Base-by-base conservation (phyloP, 495 filamentous ascomycete genomes). In the Oleoguttula mirabilis region DNA sequence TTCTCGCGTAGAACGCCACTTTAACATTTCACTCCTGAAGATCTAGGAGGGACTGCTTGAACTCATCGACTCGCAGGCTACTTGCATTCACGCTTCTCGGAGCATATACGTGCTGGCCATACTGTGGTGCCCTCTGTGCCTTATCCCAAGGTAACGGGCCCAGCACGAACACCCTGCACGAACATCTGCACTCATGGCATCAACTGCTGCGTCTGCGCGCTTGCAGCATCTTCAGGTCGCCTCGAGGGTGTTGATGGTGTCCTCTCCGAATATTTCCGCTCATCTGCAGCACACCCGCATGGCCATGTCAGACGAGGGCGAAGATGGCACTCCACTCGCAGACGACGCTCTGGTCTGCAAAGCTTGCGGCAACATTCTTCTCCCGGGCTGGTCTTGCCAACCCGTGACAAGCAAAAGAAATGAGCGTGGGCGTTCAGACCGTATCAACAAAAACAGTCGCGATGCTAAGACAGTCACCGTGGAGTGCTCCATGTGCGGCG, bases 361-460 rank as follows among this genome's bases (percentile, higher is more conserved):
- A 17, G 65, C 67, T 14, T 77, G 73, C 57, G 73, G 73, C 37
- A 67, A 57, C 49, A 45, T 63, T 36, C 57, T 72, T 53, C 47
- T 66, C 16, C 52, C 59, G 12, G 65, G 67, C 48, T 62, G 47
- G 45, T 69, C 65, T 19, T 65, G 65, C 49, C 43, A 52, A 20
- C 1, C 37, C 4, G 8, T 11, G 10, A 10, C 7, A 14, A 11
- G 23, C 5, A 10, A 36, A 24, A 24, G 14, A 14, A 33, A 27
- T 12, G 33, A 16, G 17, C 41, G n/a, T 12, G 27, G 14, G 10
- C 32, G 27, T 19, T 32, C 25, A 14, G 19, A 36, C 21, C 25
- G 17, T 3, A 2, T 20, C 10, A 15, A 10, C 0, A 8, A 14
- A 3, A 15, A 10, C 0, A 8, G 19, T 8, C 15, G 3, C 10